Conservation (phyloP, 202 grass and related monocot genomes). For the Elaeis oleifera region DNA sequence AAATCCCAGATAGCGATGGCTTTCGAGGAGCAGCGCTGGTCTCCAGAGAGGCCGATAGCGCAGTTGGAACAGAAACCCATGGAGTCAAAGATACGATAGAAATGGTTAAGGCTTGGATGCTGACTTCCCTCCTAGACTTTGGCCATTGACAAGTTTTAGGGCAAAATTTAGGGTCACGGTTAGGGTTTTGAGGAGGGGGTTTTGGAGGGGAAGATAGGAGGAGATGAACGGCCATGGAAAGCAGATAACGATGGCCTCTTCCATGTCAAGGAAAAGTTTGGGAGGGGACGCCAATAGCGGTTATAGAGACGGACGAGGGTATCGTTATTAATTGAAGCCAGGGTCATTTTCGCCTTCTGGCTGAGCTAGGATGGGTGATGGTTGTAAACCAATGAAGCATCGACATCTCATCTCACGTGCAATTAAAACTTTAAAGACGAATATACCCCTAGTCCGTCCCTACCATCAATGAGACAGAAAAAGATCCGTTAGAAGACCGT, state of each 20-base stretch:
- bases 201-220: slow-evolving; percentile 32
- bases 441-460: too few relatives aligned
- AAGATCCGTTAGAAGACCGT: slow-evolving; percentile 1
- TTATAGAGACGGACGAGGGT: too few relatives aligned
- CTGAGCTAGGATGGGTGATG: too few relatives aligned
- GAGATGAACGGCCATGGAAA: slow-evolving; percentile 34
- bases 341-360: too few relatives aligned
- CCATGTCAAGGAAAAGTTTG: too few relatives aligned
- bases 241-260: slow-evolving; percentile 1
- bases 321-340: too few relatives aligned
- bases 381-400: too few relatives aligned
- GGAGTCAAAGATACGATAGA: slow-evolving; percentile 11
- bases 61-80: slow-evolving; percentile 1
- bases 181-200: slow-evolving; percentile 1
- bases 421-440: background rate
- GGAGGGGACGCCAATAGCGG: too few relatives aligned
- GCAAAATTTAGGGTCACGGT: background rate
- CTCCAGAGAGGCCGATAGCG: slow-evolving; percentile 15
- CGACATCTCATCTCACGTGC: too few relatives aligned
- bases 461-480: too few relatives aligned
- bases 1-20: slow-evolving; percentile 51
- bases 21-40: slow-evolving; percentile 6
- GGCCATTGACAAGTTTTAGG: too few relatives aligned
- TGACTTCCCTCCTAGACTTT: slow-evolving; percentile 41
- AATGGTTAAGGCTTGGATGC: slow-evolving; percentile 32